A percentile compares a stretch with the other conserved stretches of the same genome.
These are phyloP conservation scores for Trametes cubensis DNA, from an alignment of 768 basidiomycete genomes.

Conservation along the genomic window DNA sequence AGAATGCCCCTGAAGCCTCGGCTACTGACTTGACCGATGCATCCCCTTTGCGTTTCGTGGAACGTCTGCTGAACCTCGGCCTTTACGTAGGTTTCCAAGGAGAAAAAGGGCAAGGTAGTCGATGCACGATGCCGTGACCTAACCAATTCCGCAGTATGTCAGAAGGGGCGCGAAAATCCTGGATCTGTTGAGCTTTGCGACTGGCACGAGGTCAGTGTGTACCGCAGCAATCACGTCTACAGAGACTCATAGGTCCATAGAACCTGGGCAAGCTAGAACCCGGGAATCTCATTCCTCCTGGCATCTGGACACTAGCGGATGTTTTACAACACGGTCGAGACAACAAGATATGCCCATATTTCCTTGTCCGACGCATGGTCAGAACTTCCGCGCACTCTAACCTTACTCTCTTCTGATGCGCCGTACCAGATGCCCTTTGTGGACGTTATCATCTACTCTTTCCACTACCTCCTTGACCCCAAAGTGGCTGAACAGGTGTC, in stretches of 20 bases:
- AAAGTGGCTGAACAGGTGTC: slow-evolving; percentile 99
- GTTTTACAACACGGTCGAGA: slow-evolving; percentile 87
- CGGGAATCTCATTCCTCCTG: slow-evolving; percentile 78
- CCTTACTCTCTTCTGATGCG: neutral
- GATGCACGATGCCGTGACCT: slow-evolving; percentile 97
- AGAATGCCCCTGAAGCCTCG: too few relatives aligned
- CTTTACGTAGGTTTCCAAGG: slow-evolving; percentile 76
- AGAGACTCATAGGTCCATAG: slow-evolving; percentile 44
- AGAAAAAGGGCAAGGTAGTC: slow-evolving; percentile 97
- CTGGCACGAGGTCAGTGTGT: slow-evolving; percentile 82
- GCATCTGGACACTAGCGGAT: slow-evolving; percentile 94
- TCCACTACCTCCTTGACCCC: slow-evolving; percentile 97
- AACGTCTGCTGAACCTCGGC: too few relatives aligned
- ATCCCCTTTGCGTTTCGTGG: too few relatives aligned
- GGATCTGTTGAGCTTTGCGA: slow-evolving; percentile 90
- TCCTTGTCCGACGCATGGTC: slow-evolving; percentile 95
- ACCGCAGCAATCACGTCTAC: neutral
- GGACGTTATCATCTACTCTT: slow-evolving; percentile 97
- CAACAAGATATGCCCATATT: slow-evolving; percentile 90
- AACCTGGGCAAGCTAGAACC: slow-evolving; percentile 81
- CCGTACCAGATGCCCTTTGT: slow-evolving; percentile 84
- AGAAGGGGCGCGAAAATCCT: slow-evolving; percentile 83
- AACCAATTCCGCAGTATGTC: slow-evolving; percentile 80
- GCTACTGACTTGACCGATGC: too few relatives aligned
- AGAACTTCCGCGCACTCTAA: slow-evolving; percentile 24